phyloP scores from a whole-genome alignment of 2,329 filamentous ascomycete species.

The Arachnopeziza araneosa region DNA sequence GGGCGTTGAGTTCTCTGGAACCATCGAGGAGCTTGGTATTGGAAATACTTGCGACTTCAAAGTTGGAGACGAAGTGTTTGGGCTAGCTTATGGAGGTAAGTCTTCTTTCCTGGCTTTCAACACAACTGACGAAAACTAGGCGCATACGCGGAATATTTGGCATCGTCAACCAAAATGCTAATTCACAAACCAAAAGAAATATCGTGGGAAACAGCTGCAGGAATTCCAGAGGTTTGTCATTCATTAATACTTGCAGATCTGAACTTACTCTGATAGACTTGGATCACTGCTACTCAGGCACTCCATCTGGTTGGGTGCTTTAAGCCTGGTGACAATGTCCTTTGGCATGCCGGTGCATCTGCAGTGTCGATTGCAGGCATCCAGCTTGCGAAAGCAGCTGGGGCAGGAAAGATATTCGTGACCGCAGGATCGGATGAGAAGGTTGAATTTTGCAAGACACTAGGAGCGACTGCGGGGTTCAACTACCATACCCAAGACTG shows the following conservation, averaged over 20 bases:
- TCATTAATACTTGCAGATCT: neutral
- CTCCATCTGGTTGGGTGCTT: conserved; percentile 78
- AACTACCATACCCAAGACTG: conserved; percentile 80
- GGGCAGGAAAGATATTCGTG: conserved; percentile 68
- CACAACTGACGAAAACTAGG: neutral
- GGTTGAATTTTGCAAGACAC: conserved; percentile 66
- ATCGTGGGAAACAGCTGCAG: conserved; percentile 70
- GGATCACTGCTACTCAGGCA: conserved; percentile 91
- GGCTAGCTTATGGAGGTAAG: conserved; percentile 74
- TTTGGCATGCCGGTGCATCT: conserved; percentile 91
- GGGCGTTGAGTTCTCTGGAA: conserved; percentile 74
- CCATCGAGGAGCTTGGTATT: conserved; percentile 50
- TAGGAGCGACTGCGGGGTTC: conserved; percentile 75
- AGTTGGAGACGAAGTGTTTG: conserved; percentile 77
- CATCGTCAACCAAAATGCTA: conserved; percentile 71
- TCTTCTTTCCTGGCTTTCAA: neutral
- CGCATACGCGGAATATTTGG: conserved; percentile 83
- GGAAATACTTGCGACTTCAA: conserved; percentile 53
- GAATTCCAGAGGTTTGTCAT: conserved; percentile 58
- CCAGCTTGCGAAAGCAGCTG: conserved; percentile 66
- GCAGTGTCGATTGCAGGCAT: conserved; percentile 84
- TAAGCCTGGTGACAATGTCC: conserved; percentile 60
- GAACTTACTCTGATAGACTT: conserved; percentile 40
- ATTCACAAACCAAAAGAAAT: conserved; percentile 72
- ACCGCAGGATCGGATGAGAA: conserved; percentile 79